These are phyloP conservation scores for Globisporangium carolinianum DNA, from an alignment of 352 stramenopile species.

Conservation along the genomic window DNA sequence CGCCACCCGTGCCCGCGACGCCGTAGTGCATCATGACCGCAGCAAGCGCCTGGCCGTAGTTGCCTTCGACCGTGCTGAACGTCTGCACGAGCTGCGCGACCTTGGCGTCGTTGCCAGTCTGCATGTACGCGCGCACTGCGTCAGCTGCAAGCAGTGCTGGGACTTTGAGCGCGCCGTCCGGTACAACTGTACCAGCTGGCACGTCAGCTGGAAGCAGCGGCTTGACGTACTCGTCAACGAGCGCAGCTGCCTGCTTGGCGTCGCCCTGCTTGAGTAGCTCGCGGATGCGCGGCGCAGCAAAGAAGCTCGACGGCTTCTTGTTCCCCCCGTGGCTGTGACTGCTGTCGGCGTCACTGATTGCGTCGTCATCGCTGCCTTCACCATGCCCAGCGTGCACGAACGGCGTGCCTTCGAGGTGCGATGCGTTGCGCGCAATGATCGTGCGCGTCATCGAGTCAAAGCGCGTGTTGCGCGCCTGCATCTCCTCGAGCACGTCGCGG, in stretches of 20 bases:
- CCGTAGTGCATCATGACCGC: constrained; percentile 44
- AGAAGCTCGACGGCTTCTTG: constrained; percentile 15
- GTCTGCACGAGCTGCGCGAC: constrained; percentile 43
- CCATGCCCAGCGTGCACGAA: constrained; percentile 19
- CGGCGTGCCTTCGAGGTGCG: constrained; percentile 28
- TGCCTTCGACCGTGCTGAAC: constrained; percentile 33
- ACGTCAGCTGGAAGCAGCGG: constrained; percentile 31
- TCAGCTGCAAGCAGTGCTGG: constrained; percentile 32
- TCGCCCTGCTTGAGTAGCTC: constrained; percentile 34
- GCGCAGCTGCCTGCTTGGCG: constrained; percentile 22
- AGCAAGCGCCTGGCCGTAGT: constrained; percentile 35
- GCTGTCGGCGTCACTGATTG: neutral
- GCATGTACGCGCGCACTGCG: constrained; percentile 39
- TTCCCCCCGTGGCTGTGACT: neutral
- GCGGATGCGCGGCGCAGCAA: constrained; percentile 36
- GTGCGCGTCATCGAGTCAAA: constrained; percentile 50
- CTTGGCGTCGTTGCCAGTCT: constrained; percentile 43
- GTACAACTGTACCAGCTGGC: constrained; percentile 20
- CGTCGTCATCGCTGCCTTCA: constrained; percentile 16
- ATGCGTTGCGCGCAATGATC: constrained; percentile 51
- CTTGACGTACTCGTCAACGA: constrained; percentile 35
- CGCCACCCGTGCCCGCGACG: constrained; percentile 21
- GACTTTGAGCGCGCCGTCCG: constrained; percentile 25
- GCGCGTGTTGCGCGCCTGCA: constrained; percentile 43
- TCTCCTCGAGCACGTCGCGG: constrained; percentile 47